A percentile compares a stretch with the other conserved stretches of the same genome.
Conservation (phyloP, 2,329 filamentous ascomycete species). For the Aureobasidium sp. region DNA sequence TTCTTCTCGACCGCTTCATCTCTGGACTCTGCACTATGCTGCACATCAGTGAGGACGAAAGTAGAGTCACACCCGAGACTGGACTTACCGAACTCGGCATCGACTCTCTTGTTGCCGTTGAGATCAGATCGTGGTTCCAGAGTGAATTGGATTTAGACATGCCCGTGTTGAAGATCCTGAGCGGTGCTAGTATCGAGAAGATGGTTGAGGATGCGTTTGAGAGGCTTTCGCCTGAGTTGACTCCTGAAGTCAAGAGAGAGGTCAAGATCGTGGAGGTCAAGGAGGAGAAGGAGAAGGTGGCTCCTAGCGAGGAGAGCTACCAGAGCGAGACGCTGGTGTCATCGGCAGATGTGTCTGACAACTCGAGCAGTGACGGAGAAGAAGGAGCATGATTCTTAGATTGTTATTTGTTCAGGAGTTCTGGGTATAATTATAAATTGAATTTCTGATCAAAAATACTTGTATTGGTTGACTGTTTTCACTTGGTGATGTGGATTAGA, state of each 20-base stretch:
- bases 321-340: neutral
- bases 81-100: constrained; percentile 26
- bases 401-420: neutral
- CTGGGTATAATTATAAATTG: neutral
- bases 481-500: no score
- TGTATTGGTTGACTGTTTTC: neutral
- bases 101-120: constrained; percentile 35
- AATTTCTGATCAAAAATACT: neutral
- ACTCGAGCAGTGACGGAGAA: neutral
- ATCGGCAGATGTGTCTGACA: neutral
- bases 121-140: constrained; percentile 43
- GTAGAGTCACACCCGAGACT: neutral
- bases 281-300: neutral
- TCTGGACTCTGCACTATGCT: neutral
- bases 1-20: neutral
- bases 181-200: neutral
- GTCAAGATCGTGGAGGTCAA: neutral
- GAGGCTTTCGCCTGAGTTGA: neutral
- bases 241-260: neutral
- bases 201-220: neutral
- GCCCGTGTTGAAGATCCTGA: neutral
- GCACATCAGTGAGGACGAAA: neutral
- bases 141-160: constrained; percentile 37
- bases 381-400: neutral
- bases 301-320: neutral